phyloP scores from a whole-genome alignment of 2,329 filamentous ascomycete genomes.

The Fusarium nisikadoi region DNA sequence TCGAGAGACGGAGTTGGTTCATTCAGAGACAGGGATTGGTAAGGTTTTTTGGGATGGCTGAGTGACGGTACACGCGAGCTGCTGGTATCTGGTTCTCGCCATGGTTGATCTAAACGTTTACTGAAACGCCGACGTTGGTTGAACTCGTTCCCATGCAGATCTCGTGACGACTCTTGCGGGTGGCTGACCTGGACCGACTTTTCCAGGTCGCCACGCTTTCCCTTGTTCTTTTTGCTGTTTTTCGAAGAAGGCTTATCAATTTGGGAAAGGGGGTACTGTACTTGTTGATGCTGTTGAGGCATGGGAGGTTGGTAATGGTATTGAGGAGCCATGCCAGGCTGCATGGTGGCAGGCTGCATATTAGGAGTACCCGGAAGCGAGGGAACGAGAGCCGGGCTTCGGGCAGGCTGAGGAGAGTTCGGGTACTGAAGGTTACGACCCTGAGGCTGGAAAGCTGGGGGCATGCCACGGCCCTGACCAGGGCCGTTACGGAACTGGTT shows the following conservation, averaged over 20 bases:
- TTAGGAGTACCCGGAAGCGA: constrained; percentile 76
- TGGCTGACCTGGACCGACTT: constrained; percentile 55
- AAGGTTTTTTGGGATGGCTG: constrained; percentile 21
- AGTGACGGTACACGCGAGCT: constrained; percentile 37
- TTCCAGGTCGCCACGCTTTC: constrained; percentile 58
- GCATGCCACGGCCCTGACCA: constrained; percentile 64
- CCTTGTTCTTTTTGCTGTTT: constrained; percentile 56
- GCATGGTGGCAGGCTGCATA: constrained; percentile 69
- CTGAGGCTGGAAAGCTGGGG: constrained; percentile 58
- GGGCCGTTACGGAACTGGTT: constrained; percentile 55
- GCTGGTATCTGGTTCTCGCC: constrained; percentile 43
- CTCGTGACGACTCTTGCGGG: constrained; percentile 52
- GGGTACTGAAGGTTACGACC: constrained; percentile 58
- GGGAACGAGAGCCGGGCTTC: constrained; percentile 73
- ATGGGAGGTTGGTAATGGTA: constrained; percentile 70
- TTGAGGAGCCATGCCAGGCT: constrained; percentile 67
- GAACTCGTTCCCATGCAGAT: constrained; percentile 48
- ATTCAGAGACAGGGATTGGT: constrained; percentile 17
- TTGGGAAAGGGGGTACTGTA: constrained; percentile 61
- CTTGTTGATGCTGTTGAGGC: constrained; percentile 70
- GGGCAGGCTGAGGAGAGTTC: constrained; percentile 73
- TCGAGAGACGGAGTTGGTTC: constrained; percentile 57
- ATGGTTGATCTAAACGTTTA: constrained; percentile 57
- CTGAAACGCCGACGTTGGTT: constrained; percentile 55
- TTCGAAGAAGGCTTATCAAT: constrained; percentile 53